Evolutionary conservation across 2,329 filamentous ascomycete genomes (phyloP).

Genomic region (Aspergillus vadensis): DNA sequence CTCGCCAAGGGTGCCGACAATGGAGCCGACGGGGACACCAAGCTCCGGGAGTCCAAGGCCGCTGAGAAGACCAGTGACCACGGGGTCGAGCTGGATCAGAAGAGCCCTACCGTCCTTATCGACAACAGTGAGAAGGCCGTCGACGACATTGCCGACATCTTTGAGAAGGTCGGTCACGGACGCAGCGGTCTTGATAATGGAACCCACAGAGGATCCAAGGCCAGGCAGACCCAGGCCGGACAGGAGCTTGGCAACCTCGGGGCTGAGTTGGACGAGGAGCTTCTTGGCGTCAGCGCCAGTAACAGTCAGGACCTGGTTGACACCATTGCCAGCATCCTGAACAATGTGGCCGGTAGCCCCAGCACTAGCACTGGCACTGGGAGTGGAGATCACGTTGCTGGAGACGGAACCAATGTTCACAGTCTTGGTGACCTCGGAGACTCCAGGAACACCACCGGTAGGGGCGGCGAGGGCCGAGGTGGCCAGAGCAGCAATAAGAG

Average conservation of each 20-base stretch:
- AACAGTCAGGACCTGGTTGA: conserved; percentile 34
- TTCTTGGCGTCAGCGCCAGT: conserved; percentile 27
- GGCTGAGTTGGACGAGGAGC: conserved; percentile 35
- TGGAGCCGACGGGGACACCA: conserved; percentile 30
- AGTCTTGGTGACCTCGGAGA: conserved; percentile 18
- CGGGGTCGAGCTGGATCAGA: conserved; percentile 33
- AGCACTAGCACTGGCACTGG: conserved; percentile 13
- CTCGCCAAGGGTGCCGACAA: conserved; percentile 30
- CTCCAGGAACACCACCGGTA: conserved; percentile 13
- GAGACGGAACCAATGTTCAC: conserved; percentile 20
- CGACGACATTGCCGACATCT: conserved; percentile 25
- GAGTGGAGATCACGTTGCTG: conserved; percentile 6
- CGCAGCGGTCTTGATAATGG: conserved; percentile 30
- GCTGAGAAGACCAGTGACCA: conserved; percentile 30
- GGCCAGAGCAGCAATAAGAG: conserved; percentile 28
- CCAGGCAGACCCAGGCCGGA: conserved; percentile 31
- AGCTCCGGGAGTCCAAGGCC: conserved; percentile 33
- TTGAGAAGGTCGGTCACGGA: conserved; percentile 30
- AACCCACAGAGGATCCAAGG: conserved; percentile 30
- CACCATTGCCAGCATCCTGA: conserved; percentile 30
- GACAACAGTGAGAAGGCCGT: conserved; percentile 35
- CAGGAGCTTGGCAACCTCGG: conserved; percentile 32
- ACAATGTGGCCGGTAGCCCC: conserved; percentile 29
- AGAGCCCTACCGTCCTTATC: conserved; percentile 33
- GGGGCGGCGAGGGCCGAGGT: conserved; percentile 27